Percentiles rank a stretch among this genome's conserved stretches.
phyloP scores from a whole-genome alignment of 805 yeast genomes.

The Nakazawaea ambrosiae region DNA sequence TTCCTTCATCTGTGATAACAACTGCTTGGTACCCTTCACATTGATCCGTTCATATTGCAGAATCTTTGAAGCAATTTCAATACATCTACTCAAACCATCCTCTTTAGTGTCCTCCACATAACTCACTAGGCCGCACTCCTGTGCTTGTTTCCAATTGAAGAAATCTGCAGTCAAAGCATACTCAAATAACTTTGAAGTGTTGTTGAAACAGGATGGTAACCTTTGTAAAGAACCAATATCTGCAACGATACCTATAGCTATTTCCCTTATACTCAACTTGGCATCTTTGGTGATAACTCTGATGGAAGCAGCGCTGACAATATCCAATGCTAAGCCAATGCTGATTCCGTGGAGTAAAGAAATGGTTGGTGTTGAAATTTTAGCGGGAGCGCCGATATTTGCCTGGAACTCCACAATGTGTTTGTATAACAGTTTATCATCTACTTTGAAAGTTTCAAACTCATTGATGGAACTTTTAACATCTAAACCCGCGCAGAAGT shows the following conservation, averaged over 20 bases:
- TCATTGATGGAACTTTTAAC: constrained; percentile 26
- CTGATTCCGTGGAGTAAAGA: constrained; percentile 58
- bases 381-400: constrained; percentile 40
- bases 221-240: constrained; percentile 76
- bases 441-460: constrained; percentile 15
- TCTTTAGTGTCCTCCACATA: constrained; percentile 38
- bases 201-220: constrained; percentile 45
- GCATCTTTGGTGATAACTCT: constrained; percentile 49
- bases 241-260: constrained; percentile 68
- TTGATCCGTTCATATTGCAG: constrained; percentile 48
- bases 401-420: constrained; percentile 54
- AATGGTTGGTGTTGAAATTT: constrained; percentile 54
- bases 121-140: constrained; percentile 43
- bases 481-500: constrained; percentile 65
- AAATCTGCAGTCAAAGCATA: constrained; percentile 54
- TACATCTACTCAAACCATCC: constrained; percentile 42
- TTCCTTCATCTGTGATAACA: constrained; percentile 38
- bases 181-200: constrained; percentile 52
- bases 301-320: constrained; percentile 50
- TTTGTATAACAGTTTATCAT: constrained; percentile 23
- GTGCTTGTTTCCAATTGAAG: constrained; percentile 51
- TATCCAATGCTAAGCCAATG: constrained; percentile 65
- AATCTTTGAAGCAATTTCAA: constrained; percentile 40
- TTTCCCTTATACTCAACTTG: constrained; percentile 56
- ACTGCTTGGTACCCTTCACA: constrained; percentile 54